Conservation (phyloP, 129 eudicot genomes). For the Flaveria bidentis region DNA sequence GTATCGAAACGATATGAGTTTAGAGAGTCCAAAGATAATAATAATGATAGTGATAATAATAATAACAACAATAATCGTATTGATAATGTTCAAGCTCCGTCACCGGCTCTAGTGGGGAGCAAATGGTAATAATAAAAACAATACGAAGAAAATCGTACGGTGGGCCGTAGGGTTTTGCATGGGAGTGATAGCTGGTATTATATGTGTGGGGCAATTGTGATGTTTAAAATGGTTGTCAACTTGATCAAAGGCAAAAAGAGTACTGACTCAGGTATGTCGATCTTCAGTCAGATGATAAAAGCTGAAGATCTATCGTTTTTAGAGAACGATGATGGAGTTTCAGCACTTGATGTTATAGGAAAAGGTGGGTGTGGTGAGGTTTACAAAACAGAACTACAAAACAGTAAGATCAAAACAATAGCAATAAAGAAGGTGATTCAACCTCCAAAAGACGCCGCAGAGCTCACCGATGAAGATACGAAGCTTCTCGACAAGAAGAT, state of each 20-base stretch:
- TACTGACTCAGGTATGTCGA: conserved; percentile 39
- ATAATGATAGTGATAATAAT: no score
- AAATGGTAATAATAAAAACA: conserved; percentile 22
- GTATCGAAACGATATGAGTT: conserved; percentile 63
- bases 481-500: conserved; percentile 62
- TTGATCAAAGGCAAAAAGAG: conserved; percentile 44
- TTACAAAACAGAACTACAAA: conserved; percentile 63
- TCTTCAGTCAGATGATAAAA: conserved; percentile 70
- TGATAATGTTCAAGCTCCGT: conserved; percentile 33
- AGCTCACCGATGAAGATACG: conserved; percentile 71
- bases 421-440: conserved; percentile 75
- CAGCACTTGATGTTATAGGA: conserved; percentile 57
- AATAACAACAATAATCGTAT: not conserved
- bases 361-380: conserved; percentile 92
- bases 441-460: conserved; percentile 66
- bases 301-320: conserved; percentile 78
- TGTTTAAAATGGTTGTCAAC: conserved; percentile 39
- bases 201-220: conserved; percentile 50
- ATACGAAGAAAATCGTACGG: conserved; percentile 34
- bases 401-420: conserved; percentile 54
- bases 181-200: conserved; percentile 57
- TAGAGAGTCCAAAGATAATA: conserved; percentile 41
- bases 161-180: conserved; percentile 69
- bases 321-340: conserved; percentile 73
- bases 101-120: conserved; percentile 22